Percentiles rank a stretch among this genome's conserved stretches.
Conservation (phyloP, 352 stramenopile species). For the Paralagenidium karlingii region DNA sequence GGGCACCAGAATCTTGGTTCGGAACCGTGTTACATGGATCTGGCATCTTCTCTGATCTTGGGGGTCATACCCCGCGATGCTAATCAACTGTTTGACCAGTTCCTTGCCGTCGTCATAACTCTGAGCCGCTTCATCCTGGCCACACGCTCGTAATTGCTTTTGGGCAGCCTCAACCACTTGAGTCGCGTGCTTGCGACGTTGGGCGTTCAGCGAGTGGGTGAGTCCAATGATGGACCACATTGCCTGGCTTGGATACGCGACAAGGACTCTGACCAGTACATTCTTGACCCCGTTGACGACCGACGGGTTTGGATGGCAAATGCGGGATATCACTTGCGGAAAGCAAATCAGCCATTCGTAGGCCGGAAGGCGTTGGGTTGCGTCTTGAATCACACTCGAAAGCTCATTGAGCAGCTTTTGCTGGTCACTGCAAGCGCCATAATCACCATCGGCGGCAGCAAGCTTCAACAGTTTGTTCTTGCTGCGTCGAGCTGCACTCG, state of each 20-base stretch:
- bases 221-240: slow-evolving; percentile 97
- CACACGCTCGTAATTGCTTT: slow-evolving; percentile 50
- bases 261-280: slow-evolving; percentile 89
- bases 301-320: slow-evolving; percentile 79
- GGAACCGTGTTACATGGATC: slow-evolving; percentile 53
- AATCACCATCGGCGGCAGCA: too few species aligned
- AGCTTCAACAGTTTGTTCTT: slow-evolving; percentile 48
- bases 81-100: slow-evolving; percentile 91
- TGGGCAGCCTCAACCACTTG: slow-evolving; percentile 52
- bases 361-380: slow-evolving; percentile 33
- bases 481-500: slow-evolving; percentile 7
- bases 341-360: slow-evolving; percentile 97
- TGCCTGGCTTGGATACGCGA: slow-evolving; percentile 91
- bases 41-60: slow-evolving; percentile 71
- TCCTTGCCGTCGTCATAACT: slow-evolving; percentile 80
- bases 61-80: slow-evolving; percentile 84
- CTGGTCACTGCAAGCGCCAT: too few species aligned
- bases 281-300: slow-evolving; percentile 85
- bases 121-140: slow-evolving; percentile 49
- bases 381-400: slow-evolving; percentile 40
- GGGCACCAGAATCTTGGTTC: slow-evolving; percentile 66
- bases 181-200: slow-evolving; percentile 41
- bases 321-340: slow-evolving; percentile 95
- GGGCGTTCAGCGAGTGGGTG: slow-evolving; percentile 79
- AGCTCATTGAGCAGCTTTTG: slow-evolving; percentile 60